Conservation (phyloP, 805 yeast genomes). For the Ascoidea rubescens region DNA sequence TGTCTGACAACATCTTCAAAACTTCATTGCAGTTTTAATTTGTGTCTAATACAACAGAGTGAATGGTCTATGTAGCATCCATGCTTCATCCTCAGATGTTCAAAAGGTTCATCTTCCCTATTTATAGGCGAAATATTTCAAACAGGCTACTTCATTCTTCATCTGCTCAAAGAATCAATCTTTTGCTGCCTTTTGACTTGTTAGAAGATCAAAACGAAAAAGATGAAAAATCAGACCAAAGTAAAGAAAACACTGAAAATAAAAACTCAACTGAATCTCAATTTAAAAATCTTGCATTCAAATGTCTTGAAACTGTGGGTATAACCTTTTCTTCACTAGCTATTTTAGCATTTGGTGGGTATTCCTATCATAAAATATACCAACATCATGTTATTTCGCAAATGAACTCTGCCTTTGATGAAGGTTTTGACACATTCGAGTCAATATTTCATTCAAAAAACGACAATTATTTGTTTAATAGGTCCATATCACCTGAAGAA, state of each 20-base stretch:
- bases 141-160: neutral
- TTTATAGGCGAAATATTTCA: too few species aligned
- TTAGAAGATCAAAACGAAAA: neutral
- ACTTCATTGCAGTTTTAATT: too few species aligned
- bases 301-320: slow-evolving; percentile 53
- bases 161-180: neutral
- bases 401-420: slow-evolving; percentile 52
- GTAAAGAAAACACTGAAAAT: slow-evolving; percentile 7
- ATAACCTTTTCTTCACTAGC: slow-evolving; percentile 57
- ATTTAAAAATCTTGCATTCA: slow-evolving; percentile 14
- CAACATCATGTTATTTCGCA: slow-evolving; percentile 43
- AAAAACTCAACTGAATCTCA: slow-evolving; percentile 2
- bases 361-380: slow-evolving; percentile 54
- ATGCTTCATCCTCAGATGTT: too few species aligned
- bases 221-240: neutral
- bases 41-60: too few species aligned
- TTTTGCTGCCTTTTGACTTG: neutral
- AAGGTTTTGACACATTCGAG: slow-evolving; percentile 52
- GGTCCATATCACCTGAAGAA: slow-evolving; percentile 11
- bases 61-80: too few species aligned
- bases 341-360: slow-evolving; percentile 59
- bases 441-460: slow-evolving; percentile 32
- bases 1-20: too few species aligned
- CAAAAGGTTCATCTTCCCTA: too few species aligned
- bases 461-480: neutral